Conservation (phyloP, 1,139 yeast species). For the Geotrichum klebahnii region DNA sequence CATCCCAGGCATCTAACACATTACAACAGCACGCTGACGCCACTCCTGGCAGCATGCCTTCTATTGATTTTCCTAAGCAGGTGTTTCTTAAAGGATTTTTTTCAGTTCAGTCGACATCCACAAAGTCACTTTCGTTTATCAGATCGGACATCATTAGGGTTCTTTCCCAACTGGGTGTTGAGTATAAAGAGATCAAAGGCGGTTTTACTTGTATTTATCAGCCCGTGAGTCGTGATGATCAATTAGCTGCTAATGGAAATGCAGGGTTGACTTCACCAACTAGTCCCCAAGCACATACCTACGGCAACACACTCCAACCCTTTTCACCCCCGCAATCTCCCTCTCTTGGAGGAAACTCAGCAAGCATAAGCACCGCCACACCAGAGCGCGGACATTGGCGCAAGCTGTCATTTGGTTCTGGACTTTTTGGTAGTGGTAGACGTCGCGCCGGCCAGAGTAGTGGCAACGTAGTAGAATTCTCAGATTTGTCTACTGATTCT, state of each 20-base stretch:
- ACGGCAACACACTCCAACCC: neutral
- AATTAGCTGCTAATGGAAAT: neutral
- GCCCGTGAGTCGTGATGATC: conserved; percentile 37
- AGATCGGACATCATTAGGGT: conserved; percentile 80
- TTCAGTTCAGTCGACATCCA: conserved; percentile 91
- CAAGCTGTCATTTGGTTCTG: conserved; percentile 37
- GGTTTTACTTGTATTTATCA: conserved; percentile 84
- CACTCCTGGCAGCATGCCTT: conserved; percentile 59
- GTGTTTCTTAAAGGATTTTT: conserved; percentile 90
- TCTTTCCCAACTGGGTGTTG: conserved; percentile 70
- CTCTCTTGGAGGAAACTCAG: neutral
- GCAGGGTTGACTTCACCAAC: neutral
- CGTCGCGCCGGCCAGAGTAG: conserved; percentile 30
- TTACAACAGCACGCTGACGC: conserved; percentile 12
- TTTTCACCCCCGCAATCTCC: conserved; percentile 3
- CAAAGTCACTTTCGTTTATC: conserved; percentile 84
- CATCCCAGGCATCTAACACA: conserved; percentile 12
- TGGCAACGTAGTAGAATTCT: conserved; percentile 29
- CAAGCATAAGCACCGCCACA: neutral
- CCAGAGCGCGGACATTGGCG: conserved; percentile 35
- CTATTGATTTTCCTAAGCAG: conserved; percentile 89
- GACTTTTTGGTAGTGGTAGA: conserved; percentile 27
- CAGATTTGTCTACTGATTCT: conserved; percentile 37
- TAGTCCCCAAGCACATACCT: neutral
- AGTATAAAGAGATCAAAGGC: conserved; percentile 86